Percentiles rank a stretch among this genome's conserved stretches.
phyloP scores from a whole-genome alignment of 2,329 filamentous ascomycete species.

The Trichoderma sp. region DNA sequence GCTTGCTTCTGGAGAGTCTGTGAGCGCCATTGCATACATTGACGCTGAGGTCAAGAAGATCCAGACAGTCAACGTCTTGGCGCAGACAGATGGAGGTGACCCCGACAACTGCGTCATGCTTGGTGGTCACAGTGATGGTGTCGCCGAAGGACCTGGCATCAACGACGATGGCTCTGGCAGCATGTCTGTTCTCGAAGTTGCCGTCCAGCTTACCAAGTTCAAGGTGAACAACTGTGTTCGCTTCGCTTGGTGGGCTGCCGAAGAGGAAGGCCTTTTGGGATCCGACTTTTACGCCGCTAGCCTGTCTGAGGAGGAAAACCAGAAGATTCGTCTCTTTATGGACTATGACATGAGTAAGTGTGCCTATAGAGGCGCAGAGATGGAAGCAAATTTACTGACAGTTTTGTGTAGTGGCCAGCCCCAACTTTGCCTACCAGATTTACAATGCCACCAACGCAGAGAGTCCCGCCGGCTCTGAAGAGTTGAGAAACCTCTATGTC shows the following conservation, averaged over 20 bases:
- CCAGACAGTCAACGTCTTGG: slow-evolving; percentile 59
- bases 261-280: slow-evolving; percentile 64
- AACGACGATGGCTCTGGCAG: slow-evolving; percentile 75
- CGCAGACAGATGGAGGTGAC: slow-evolving; percentile 60
- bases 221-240: slow-evolving; percentile 54
- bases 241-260: slow-evolving; percentile 67
- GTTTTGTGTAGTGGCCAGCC: slow-evolving; percentile 49
- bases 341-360: slow-evolving; percentile 61
- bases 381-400: slow-evolving; percentile 21
- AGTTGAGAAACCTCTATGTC: slow-evolving; percentile 66
- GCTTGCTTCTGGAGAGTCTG: slow-evolving; percentile 48
- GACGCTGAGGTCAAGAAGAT: slow-evolving; percentile 56
- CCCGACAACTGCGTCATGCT: slow-evolving; percentile 64
- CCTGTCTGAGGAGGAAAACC: slow-evolving; percentile 57
- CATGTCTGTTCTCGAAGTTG: slow-evolving; percentile 60
- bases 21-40: slow-evolving; percentile 59
- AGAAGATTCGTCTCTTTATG: slow-evolving; percentile 64
- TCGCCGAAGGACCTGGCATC: slow-evolving; percentile 66
- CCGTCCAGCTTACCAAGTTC: slow-evolving; percentile 56
- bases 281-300: slow-evolving; percentile 61
- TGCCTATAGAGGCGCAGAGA: background rate
- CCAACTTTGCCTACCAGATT: slow-evolving; percentile 65
- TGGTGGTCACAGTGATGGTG: slow-evolving; percentile 63
- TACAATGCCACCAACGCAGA: slow-evolving; percentile 70
- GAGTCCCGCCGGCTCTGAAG: slow-evolving; percentile 68